Evolutionary conservation across 108 stramenopile species (phyloP).

Genomic region (Stephanodiscus minutulus): DNA sequence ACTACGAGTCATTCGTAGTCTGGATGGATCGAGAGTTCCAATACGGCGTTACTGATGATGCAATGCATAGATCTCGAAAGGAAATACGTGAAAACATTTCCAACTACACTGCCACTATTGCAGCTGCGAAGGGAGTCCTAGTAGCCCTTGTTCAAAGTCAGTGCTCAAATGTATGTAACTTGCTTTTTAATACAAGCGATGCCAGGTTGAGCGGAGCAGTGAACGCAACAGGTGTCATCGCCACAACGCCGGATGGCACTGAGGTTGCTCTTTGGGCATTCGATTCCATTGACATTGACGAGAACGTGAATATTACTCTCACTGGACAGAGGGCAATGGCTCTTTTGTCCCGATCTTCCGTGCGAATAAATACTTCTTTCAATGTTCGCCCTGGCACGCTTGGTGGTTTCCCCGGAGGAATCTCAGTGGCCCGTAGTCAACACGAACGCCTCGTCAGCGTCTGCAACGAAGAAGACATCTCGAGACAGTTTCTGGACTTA

Average conservation of each 20-base stretch:
- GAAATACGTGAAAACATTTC: slow-evolving; percentile 37
- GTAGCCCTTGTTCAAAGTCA: slow-evolving; percentile 45
- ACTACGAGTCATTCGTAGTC: slow-evolving; percentile 24
- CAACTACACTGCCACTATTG: slow-evolving; percentile 31
- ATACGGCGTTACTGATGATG: slow-evolving; percentile 43
- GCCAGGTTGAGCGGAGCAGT: slow-evolving; percentile 58
- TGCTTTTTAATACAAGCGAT: slow-evolving; percentile 78
- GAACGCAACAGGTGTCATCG: slow-evolving; percentile 55
- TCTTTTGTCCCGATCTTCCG: slow-evolving; percentile 60
- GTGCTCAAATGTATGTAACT: slow-evolving; percentile 53
- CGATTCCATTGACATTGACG: slow-evolving; percentile 73
- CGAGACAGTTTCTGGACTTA: slow-evolving; percentile 27
- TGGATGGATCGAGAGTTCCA: slow-evolving; percentile 54
- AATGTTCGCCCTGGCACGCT: slow-evolving; percentile 60
- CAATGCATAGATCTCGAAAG: slow-evolving; percentile 36
- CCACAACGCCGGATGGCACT: slow-evolving; percentile 59
- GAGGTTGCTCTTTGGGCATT: slow-evolving; percentile 82
- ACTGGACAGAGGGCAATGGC: slow-evolving; percentile 78
- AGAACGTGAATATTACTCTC: slow-evolving; percentile 61
- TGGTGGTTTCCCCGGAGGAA: slow-evolving; percentile 82
- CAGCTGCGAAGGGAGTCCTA: slow-evolving; percentile 22
- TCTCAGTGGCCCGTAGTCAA: slow-evolving; percentile 53
- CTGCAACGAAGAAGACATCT: slow-evolving; percentile 35
- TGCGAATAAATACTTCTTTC: slow-evolving; percentile 63
- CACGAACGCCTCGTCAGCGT: slow-evolving; percentile 48